phyloP scores from a whole-genome alignment of 495 filamentous ascomycete species.

The Aspergillus ostianus region DNA sequence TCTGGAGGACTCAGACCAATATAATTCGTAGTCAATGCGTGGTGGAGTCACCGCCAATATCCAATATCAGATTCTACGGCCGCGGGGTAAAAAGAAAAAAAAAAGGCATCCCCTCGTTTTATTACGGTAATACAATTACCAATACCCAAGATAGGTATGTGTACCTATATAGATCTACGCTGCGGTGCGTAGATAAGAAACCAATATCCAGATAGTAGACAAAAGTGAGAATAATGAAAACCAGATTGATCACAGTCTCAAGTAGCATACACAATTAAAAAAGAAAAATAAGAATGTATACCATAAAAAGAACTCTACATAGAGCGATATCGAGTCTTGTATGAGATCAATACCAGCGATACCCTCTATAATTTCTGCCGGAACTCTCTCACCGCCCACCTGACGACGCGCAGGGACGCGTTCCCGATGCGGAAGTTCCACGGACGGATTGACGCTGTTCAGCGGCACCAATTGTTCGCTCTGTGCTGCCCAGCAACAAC shows the following conservation, averaged over 20 bases:
- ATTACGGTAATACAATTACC: neutral
- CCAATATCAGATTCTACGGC: neutral
- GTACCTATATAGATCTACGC: too few relatives aligned
- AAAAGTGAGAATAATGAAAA: too few relatives aligned
- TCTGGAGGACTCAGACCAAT: neutral
- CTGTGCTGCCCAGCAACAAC: slow-evolving; percentile 18
- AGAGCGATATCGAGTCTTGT: too few relatives aligned
- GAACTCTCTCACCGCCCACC: slow-evolving; percentile 20
- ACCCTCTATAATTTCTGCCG: neutral
- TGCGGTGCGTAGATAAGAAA: too few relatives aligned
- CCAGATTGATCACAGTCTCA: too few relatives aligned
- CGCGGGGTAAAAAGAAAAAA: neutral
- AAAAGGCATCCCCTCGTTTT: neutral
- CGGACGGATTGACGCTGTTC: neutral
- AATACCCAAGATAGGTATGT: neutral
- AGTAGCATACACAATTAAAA: too few relatives aligned
- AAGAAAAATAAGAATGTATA: too few relatives aligned
- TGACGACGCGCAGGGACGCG: slow-evolving; percentile 27
- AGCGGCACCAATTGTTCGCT: neutral
- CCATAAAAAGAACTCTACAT: too few relatives aligned
- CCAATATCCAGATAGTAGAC: too few relatives aligned
- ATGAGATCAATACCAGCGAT: too few relatives aligned
- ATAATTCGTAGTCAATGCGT: neutral
- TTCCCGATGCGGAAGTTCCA: neutral
- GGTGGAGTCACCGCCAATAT: neutral